Evolutionary conservation across 2,329 filamentous ascomycete species (phyloP), one percentile per base, ranked within the genome.

Genomic region (Aspergillus neotritici): DNA sequence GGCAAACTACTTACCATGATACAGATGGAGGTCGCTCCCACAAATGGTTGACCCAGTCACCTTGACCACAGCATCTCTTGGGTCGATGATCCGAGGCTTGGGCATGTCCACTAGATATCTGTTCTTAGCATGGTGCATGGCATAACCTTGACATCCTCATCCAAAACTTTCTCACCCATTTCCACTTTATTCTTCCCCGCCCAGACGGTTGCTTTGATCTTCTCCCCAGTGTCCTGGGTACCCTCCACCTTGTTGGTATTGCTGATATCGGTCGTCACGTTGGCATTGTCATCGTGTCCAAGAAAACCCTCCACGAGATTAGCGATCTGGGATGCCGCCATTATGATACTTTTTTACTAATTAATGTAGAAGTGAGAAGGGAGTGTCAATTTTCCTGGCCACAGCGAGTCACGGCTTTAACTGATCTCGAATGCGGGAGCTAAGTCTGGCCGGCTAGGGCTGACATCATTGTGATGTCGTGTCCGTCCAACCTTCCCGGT

Each of bases 191-290:
- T 86, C 72, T 91, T 93, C 40, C 86, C 85, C 66, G 84, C 80
- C 88, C 88, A 94, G 2, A 78, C 78, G 11, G 94, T 68, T 0
- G 88, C 89, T 64, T 87, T 84, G 85, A 94, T 93, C 12, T 67
- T 84, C 55, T 82, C 77, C 28, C 64, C 66, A 3, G 65, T 68
- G 4, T 72, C 66, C 55, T 77, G 69, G 16, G 73, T 78, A 60
- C 73, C 72, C 14, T 71, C 64, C 45, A 83, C 73, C 4, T 71
- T 70, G 1, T 66, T 71, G n/a, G 84, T 86, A 52, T 82, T 82
- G 47, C 77, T 71, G 37, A 91, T 72, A 57, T 93, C 82, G 49
- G 91, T 86, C 12, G 74, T 68, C 1, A 80, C 85, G 40, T 76
- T 72, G 13, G 81, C 75, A 55, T 83, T 83, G 53, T 78, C 74